These are phyloP conservation scores for Coleophoma cylindrospora DNA, from an alignment of 2,329 filamentous ascomycete species.

Conservation along the genomic window DNA sequence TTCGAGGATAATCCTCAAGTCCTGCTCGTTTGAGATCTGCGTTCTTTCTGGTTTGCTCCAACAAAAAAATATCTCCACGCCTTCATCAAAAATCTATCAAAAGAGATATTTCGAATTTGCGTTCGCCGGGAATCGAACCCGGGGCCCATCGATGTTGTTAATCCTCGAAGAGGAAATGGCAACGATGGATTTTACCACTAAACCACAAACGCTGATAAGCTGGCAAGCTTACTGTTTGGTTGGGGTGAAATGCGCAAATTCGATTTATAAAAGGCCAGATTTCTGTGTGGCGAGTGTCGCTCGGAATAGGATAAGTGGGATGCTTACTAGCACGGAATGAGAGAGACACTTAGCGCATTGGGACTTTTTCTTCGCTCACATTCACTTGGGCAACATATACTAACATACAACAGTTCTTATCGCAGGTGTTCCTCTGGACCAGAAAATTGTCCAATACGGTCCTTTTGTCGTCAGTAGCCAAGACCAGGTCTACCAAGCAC, in stretches of 20 bases:
- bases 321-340: no score
- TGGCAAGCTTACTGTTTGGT: background rate
- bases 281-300: no score
- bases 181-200: slow-evolving; percentile 24
- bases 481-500: slow-evolving; percentile 70
- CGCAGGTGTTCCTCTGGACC: slow-evolving; percentile 74
- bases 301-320: no score
- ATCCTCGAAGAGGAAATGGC: slow-evolving; percentile 9
- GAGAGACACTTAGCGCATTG: no score
- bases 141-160: slow-evolving; percentile 20
- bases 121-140: slow-evolving; percentile 25
- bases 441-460: slow-evolving; percentile 77
- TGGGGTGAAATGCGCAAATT: background rate
- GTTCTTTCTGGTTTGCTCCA: no score
- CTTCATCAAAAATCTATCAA: background rate
- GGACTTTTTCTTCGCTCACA: no score
- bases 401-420: slow-evolving; percentile 50
- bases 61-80: no score
- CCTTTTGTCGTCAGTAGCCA: slow-evolving; percentile 74
- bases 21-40: no score
- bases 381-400: slow-evolving; percentile 1
- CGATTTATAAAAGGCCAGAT: no score
- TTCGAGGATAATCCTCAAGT: no score
- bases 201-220: slow-evolving; percentile 16
- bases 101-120: slow-evolving; percentile 7